A percentile compares a stretch with the other conserved stretches of the same genome.
Evolutionary conservation across 208 protist species (phyloP).

Genomic region (Phytomonas serpens): DNA sequence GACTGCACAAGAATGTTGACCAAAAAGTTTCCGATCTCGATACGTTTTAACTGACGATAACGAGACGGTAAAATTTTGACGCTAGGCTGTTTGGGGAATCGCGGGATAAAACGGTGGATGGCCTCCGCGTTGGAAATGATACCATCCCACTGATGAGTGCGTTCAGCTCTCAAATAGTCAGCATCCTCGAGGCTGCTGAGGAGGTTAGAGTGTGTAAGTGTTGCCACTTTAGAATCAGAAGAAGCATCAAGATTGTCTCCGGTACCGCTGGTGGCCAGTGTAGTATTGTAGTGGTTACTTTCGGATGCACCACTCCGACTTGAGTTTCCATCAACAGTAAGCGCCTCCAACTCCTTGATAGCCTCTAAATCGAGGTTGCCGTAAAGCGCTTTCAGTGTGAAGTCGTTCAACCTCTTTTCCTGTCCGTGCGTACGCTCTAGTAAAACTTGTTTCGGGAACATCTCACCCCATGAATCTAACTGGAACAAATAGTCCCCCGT

Average conservation of each 20-base stretch:
- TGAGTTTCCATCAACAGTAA: slow-evolving; percentile 32
- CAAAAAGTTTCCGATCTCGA: slow-evolving; percentile 75
- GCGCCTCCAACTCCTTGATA: slow-evolving; percentile 57
- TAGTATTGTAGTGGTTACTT: not conserved
- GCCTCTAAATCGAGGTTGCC: slow-evolving; percentile 47
- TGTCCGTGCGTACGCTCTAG: slow-evolving; percentile 47
- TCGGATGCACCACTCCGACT: slow-evolving; percentile 13
- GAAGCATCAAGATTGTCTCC: not conserved
- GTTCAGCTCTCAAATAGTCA: not conserved
- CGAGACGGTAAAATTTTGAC: slow-evolving; percentile 45
- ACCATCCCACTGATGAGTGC: slow-evolving; percentile 15
- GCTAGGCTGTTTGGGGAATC: slow-evolving; percentile 71
- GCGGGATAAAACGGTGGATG: slow-evolving; percentile 38
- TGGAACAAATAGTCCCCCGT: slow-evolving; percentile 80
- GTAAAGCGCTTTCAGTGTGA: slow-evolving; percentile 55
- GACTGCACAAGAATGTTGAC: slow-evolving; percentile 67
- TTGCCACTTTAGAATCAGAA: not conserved
- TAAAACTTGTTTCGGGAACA: slow-evolving; percentile 72
- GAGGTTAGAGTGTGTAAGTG: not conserved
- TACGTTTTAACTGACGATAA: slow-evolving; percentile 54
- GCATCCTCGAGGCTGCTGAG: not conserved
- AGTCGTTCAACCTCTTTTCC: slow-evolving; percentile 28
- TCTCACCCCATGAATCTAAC: slow-evolving; percentile 45
- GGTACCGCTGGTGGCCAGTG: not conserved
- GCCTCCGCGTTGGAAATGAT: slow-evolving; percentile 68